Evolutionary conservation across 768 basidiomycete species (phyloP).

Genomic region (Mycena belliarum): DNA sequence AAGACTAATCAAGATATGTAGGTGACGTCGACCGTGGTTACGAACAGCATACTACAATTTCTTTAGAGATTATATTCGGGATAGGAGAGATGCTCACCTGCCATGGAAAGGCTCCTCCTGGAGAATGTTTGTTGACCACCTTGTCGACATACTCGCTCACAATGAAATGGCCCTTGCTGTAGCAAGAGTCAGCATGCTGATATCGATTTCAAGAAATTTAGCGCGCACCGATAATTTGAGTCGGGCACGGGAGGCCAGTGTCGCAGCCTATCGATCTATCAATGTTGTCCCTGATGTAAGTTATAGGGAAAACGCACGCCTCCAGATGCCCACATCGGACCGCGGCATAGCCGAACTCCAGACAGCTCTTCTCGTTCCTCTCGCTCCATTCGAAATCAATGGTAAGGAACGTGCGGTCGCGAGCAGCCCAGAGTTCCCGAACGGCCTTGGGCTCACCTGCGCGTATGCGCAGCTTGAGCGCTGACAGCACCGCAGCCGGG

Average conservation of each 20-base stretch:
- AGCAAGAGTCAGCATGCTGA: conserved; percentile 14
- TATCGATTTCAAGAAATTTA: background rate
- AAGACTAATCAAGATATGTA: conserved; percentile 15
- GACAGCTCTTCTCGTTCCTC: conserved; percentile 61
- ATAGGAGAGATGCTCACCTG: conserved; percentile 48
- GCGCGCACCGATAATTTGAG: conserved; percentile 69
- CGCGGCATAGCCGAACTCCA: conserved; percentile 86
- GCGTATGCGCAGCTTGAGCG: conserved; percentile 64
- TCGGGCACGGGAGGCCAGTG: conserved; percentile 81
- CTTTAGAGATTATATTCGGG: conserved; percentile 1
- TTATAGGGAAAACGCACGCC: conserved; percentile 46
- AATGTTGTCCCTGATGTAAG: background rate
- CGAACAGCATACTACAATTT: conserved; percentile 63
- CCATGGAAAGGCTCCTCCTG: conserved; percentile 60
- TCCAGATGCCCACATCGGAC: conserved; percentile 72
- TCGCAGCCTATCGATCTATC: conserved; percentile 44
- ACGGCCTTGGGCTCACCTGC: conserved; percentile 67
- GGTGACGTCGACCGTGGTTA: conserved; percentile 4
- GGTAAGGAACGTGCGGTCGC: conserved; percentile 74
- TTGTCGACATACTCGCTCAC: conserved; percentile 70
- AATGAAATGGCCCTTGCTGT: conserved; percentile 73
- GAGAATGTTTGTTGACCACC: conserved; percentile 59
- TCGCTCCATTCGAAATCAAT: conserved; percentile 79
- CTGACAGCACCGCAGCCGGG: conserved; percentile 65
- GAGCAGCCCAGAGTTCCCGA: conserved; percentile 64